Conservation (phyloP, 768 basidiomycete species). For the Auricularia auricula-judae region DNA sequence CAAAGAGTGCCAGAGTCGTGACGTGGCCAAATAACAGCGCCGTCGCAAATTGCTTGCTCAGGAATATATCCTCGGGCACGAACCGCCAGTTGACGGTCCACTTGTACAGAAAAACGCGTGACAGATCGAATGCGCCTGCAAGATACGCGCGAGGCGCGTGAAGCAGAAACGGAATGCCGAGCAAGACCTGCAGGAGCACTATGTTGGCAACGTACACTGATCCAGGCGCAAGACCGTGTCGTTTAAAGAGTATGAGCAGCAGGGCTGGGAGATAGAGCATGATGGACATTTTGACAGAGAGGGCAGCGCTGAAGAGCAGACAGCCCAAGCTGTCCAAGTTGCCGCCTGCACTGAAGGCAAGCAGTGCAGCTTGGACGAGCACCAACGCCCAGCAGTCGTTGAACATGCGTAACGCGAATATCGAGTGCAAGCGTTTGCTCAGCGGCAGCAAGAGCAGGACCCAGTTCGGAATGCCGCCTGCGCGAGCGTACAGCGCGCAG, state of each 20-base stretch:
- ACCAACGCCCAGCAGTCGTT: constrained; percentile 87
- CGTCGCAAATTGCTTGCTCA: constrained; percentile 49
- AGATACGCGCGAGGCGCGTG: constrained; percentile 55
- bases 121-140: constrained; percentile 72
- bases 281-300: constrained; percentile 93
- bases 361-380: constrained; percentile 52
- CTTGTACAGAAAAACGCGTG: constrained; percentile 80
- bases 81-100: constrained; percentile 99
- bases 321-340: constrained; percentile 44
- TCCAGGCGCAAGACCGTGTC: constrained; percentile 45
- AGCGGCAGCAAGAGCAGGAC: constrained; percentile 59
- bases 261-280: constrained; percentile 85
- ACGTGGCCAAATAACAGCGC: constrained; percentile 59
- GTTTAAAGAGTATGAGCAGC: constrained; percentile 70
- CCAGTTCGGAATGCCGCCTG: constrained; percentile 61
- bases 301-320: constrained; percentile 61
- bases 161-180: constrained; percentile 63
- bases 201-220: constrained; percentile 7
- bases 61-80: constrained; percentile 63
- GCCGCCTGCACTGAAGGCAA: constrained; percentile 47
- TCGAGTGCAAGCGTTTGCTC: constrained; percentile 90
- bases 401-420: constrained; percentile 84
- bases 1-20: constrained; percentile 49
- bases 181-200: constrained; percentile 38
- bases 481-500: constrained; percentile 55